Evolutionary conservation across 768 basidiomycete species (phyloP).

Genomic region (Tylopilus sp.): DNA sequence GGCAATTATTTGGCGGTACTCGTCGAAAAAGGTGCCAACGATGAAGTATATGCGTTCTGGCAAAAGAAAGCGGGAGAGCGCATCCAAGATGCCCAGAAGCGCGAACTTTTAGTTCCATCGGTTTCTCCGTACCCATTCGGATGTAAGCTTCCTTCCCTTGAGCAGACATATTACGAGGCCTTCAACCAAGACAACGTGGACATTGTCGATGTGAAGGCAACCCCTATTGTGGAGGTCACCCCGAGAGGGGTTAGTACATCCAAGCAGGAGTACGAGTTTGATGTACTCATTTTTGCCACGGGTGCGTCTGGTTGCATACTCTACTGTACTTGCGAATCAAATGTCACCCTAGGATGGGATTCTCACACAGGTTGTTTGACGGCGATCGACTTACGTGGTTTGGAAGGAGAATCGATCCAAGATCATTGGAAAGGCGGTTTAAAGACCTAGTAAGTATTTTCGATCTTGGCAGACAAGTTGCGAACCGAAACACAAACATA

Average conservation of each 20-base stretch:
- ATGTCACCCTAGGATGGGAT: constrained; percentile 9
- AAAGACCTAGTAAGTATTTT: constrained; percentile 4
- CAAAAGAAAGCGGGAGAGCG: not conserved
- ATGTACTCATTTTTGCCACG: too few species aligned
- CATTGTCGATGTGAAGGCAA: not conserved
- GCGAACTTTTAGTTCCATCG: not conserved
- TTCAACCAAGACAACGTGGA: not conserved
- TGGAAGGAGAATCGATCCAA: constrained; percentile 4
- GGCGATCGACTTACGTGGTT: constrained; percentile 6
- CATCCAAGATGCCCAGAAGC: not conserved
- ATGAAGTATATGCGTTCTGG: not conserved
- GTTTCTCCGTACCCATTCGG: too few species aligned
- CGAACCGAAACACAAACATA: not conserved
- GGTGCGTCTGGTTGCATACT: too few species aligned
- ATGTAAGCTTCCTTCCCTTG: too few species aligned
- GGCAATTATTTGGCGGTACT: not conserved
- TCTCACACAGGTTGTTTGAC: constrained; percentile 1
- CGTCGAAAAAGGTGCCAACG: not conserved
- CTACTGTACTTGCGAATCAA: too few species aligned
- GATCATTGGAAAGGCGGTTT: constrained; percentile 7
- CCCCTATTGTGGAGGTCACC: not conserved
- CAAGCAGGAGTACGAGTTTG: not conserved
- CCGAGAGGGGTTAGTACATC: not conserved
- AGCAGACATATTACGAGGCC: not conserved
- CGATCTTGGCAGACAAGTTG: not conserved